A percentile compares a stretch with the other conserved stretches of the same genome.
Evolutionary conservation across 441 rosid genomes (phyloP).

Genomic region (Lepidium campestre): DNA sequence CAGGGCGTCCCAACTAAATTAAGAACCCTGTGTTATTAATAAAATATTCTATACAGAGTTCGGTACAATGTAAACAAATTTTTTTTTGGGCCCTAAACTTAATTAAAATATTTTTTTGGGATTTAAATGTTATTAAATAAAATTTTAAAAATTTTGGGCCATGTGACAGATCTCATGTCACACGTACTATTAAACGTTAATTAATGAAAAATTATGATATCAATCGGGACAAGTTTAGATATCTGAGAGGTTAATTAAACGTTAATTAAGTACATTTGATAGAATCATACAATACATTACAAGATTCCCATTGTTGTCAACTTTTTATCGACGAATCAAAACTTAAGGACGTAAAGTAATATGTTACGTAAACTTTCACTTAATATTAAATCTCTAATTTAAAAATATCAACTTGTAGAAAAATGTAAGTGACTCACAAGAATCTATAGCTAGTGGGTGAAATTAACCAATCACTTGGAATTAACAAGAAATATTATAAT

Average conservation of each 20-base stretch:
- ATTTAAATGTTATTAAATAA: too few relatives aligned
- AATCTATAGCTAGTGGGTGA: constrained; percentile 19
- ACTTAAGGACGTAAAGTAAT: constrained; percentile 6
- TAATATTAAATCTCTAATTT: not conserved
- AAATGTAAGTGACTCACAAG: constrained; percentile 20
- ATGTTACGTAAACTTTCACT: constrained; percentile 13
- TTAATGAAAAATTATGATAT: too few relatives aligned
- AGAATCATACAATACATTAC: not conserved
- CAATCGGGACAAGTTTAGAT: not conserved
- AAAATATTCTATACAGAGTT: too few relatives aligned
- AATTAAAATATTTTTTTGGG: too few relatives aligned
- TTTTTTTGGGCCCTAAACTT: too few relatives aligned
- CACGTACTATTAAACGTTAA: too few relatives aligned
- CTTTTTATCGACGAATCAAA: constrained; percentile 16
- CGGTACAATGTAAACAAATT: too few relatives aligned
- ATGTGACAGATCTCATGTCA: too few relatives aligned
- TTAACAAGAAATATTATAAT: not conserved
- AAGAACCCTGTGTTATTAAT: too few relatives aligned
- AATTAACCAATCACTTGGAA: constrained; percentile 17
- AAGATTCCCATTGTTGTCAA: not conserved
- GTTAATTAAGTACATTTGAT: not conserved
- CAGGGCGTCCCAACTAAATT: too few relatives aligned
- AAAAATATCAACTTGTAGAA: constrained; percentile 7
- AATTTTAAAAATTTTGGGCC: too few relatives aligned
- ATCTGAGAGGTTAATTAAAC: not conserved